A percentile compares a stretch with the other conserved stretches of the same genome.
Evolutionary conservation across 2,329 filamentous ascomycete genomes (phyloP).

Genomic region (Lasiodiplodia sp.): DNA sequence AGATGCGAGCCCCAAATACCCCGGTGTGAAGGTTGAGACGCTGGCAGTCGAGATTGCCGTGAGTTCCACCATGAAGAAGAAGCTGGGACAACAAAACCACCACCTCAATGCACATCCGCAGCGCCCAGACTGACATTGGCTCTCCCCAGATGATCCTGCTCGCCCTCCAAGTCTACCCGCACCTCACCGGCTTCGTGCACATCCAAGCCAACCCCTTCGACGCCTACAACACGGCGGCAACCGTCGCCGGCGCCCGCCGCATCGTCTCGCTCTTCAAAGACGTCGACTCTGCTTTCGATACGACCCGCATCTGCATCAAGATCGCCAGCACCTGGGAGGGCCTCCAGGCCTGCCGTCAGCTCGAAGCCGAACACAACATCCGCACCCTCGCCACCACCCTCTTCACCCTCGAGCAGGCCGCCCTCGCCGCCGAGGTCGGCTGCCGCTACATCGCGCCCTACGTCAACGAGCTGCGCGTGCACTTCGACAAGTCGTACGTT

Average conservation of each 20-base stretch:
- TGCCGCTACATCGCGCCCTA: conserved; percentile 71
- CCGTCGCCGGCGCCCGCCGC: conserved; percentile 47
- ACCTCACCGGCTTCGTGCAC: conserved; percentile 62
- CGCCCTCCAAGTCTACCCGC: conserved; percentile 58
- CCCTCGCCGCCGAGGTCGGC: conserved; percentile 62
- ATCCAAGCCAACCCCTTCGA: conserved; percentile 67
- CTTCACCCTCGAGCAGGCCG: conserved; percentile 68
- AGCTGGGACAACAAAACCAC: conserved; percentile 4
- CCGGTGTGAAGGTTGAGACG: conserved; percentile 51
- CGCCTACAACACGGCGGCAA: conserved; percentile 59
- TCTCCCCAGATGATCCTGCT: conserved; percentile 61
- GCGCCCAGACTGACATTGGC: background rate
- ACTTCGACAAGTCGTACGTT: conserved; percentile 42
- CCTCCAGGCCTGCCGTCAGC: conserved; percentile 62
- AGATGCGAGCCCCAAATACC: conserved; percentile 42
- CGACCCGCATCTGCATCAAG: conserved; percentile 66
- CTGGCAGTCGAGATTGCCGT: conserved; percentile 65
- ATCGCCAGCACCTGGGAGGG: conserved; percentile 70
- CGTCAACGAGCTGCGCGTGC: conserved; percentile 70
- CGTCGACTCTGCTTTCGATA: conserved; percentile 45
- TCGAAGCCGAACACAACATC: conserved; percentile 62
- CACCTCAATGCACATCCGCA: background rate
- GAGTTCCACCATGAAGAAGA: conserved; percentile 29
- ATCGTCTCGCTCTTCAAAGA: conserved; percentile 58
- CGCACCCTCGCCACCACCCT: conserved; percentile 68